Evolutionary conservation across 805 yeast genomes (phyloP).

Genomic region (Yarrowia sp.): DNA sequence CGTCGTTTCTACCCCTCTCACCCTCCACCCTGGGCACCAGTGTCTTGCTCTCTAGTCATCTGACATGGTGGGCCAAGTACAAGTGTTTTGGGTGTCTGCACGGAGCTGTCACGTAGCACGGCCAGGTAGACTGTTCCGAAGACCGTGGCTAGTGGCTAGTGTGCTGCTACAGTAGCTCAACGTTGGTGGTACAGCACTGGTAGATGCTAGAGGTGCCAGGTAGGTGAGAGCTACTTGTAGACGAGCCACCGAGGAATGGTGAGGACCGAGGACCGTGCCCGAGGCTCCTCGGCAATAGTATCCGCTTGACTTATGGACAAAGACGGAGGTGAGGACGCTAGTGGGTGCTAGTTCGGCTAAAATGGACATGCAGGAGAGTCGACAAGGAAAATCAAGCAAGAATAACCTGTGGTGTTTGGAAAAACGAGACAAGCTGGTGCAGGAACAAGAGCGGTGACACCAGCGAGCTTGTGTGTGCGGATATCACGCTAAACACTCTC

Average conservation of each 20-base stretch:
- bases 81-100: background rate
- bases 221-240: no score
- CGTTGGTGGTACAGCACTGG: no score
- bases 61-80: slow-evolving; percentile 8
- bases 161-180: no score
- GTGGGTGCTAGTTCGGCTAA: slow-evolving; percentile 6
- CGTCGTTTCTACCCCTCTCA: background rate
- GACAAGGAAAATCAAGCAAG: background rate
- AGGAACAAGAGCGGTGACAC: background rate
- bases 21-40: background rate
- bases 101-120: slow-evolving; percentile 1
- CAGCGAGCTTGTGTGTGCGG: no score
- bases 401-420: background rate
- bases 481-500: background rate
- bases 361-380: slow-evolving; percentile 19
- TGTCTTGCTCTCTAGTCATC: background rate
- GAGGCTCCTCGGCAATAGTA: background rate
- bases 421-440: no score
- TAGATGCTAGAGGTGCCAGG: no score
- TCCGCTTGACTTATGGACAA: slow-evolving; percentile 6
- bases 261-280: no score
- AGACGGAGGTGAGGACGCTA: slow-evolving; percentile 1
- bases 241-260: no score
- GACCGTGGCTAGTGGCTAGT: no score
- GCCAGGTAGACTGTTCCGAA: no score